A percentile compares a stretch with the other conserved stretches of the same genome.
Evolutionary conservation across 768 basidiomycete species (phyloP).

Genomic region (Hydnum rufescens): DNA sequence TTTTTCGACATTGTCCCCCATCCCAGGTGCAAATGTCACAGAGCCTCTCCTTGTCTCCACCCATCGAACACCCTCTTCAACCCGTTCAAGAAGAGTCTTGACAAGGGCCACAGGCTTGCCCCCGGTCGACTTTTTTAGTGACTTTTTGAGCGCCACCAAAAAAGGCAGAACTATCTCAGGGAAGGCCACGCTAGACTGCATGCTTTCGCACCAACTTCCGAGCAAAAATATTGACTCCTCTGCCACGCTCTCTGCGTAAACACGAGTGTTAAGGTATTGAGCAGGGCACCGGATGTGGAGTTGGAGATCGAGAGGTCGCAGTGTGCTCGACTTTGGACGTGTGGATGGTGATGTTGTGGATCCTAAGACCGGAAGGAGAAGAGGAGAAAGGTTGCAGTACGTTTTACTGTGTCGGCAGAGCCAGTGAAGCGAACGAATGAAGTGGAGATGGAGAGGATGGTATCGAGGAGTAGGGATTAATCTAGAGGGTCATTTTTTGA

Average conservation of each 20-base stretch:
- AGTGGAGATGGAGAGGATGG: conserved; percentile 86
- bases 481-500: conserved; percentile 23
- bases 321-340: conserved; percentile 50
- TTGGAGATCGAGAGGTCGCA: conserved; percentile 79
- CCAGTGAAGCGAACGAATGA: conserved; percentile 72
- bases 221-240: conserved; percentile 69
- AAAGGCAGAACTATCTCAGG: conserved; percentile 80
- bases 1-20: conserved; percentile 41
- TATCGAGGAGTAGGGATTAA: conserved; percentile 80
- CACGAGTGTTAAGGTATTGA: conserved; percentile 71
- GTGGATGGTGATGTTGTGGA: conserved; percentile 39
- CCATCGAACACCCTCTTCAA: conserved; percentile 73
- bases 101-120: conserved; percentile 25
- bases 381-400: conserved; percentile 74
- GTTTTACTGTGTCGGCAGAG: conserved; percentile 65
- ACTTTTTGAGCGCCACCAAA: conserved; percentile 46
- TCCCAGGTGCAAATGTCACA: conserved; percentile 58
- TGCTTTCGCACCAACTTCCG: conserved; percentile 63
- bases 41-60: conserved; percentile 46
- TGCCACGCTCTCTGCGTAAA: conserved; percentile 61
- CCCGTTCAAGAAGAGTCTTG: conserved; percentile 65
- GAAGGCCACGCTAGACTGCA: conserved; percentile 79
- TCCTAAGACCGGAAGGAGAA: conserved; percentile 70
- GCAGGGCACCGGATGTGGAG: conserved; percentile 71
- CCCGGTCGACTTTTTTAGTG: conserved; percentile 37